phyloP scores from a whole-genome alignment of 257 asterid genomes.

The Capsicum pubescens region DNA sequence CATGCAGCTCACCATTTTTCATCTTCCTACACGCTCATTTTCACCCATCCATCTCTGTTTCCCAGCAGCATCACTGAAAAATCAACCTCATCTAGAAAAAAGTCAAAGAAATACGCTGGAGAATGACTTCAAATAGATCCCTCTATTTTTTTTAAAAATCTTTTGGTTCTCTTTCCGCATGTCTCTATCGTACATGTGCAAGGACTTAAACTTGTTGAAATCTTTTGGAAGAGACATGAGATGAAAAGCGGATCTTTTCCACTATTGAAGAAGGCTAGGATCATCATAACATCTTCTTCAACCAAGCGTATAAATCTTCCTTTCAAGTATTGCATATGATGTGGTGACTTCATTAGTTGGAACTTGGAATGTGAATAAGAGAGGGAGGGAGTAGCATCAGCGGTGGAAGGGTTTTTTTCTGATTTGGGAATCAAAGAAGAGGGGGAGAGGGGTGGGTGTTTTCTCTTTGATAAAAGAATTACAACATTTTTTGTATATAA shows the following conservation, averaged over 20 bases:
- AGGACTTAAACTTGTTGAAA: neutral
- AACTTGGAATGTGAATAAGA: neutral
- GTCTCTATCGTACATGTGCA: neutral
- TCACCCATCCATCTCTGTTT: neutral
- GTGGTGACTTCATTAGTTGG: neutral
- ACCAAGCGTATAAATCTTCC: neutral
- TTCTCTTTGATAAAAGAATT: neutral
- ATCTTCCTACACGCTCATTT: neutral
- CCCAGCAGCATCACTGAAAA: neutral
- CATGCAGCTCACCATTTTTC: neutral
- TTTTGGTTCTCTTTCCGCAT: neutral
- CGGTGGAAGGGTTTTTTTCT: neutral
- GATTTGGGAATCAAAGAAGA: neutral
- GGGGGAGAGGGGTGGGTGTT: neutral
- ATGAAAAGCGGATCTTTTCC: neutral
- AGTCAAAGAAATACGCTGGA: neutral
- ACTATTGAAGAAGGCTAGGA: neutral
- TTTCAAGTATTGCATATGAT: neutral
- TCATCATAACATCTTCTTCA: neutral
- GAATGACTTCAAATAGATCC: neutral
- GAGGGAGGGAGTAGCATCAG: neutral
- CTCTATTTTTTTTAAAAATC: neutral
- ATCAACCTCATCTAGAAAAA: constrained; percentile 20
- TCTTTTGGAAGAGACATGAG: neutral
- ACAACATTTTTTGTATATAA: neutral